Evolutionary conservation across 768 basidiomycete genomes (phyloP).

Genomic region (Suillus subalutaceus): DNA sequence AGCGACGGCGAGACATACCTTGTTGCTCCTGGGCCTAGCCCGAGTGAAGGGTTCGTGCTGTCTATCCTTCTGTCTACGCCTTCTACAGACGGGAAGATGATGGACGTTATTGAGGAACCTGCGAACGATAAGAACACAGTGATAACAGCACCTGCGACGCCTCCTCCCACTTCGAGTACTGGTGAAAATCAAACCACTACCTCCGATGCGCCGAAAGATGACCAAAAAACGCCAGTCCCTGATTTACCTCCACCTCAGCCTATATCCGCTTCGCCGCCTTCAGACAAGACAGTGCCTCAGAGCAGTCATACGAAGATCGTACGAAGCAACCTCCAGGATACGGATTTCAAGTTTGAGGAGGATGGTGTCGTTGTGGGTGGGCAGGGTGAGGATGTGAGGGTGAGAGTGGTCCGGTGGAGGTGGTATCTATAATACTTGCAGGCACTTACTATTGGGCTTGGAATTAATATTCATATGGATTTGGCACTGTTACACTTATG

Average conservation of each 20-base stretch:
- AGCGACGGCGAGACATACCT: conserved; percentile 26
- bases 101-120: neutral
- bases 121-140: neutral
- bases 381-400: conserved; percentile 11
- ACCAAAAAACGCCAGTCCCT: neutral
- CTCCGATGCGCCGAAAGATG: neutral
- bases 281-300: neutral
- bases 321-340: conserved; percentile 21
- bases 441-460: neutral
- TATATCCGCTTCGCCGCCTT: neutral
- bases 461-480: neutral
- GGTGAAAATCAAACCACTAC: neutral
- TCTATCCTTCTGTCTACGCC: neutral
- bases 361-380: conserved; percentile 22
- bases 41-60: conserved; percentile 11
- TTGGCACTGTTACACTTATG: neutral
- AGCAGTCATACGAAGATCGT: conserved; percentile 12
- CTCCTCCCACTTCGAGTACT: neutral
- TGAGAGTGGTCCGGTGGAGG: conserved; percentile 33
- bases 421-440: conserved; percentile 20
- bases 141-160: neutral
- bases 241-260: neutral
- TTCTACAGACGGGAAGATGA: neutral
- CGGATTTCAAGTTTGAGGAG: conserved; percentile 26
- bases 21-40: conserved; percentile 16